Evolutionary conservation across 345 rosid species (phyloP), one percentile per base, ranked within the genome.

Genomic region (Acer campestre): DNA sequence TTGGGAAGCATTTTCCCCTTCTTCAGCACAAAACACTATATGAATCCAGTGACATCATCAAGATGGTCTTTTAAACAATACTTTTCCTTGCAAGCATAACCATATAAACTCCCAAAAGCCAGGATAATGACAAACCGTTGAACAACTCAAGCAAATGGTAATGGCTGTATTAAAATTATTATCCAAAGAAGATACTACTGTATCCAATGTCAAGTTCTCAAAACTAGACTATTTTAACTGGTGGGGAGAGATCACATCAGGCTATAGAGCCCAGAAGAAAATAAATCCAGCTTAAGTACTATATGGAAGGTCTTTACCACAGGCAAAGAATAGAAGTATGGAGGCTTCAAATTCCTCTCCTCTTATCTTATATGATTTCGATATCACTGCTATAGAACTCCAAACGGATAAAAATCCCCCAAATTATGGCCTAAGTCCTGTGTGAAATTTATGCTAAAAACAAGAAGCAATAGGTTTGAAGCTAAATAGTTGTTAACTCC

Each of bases 1-100:
- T 86, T 85, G 53, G 75, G 81, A 70, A 87, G 89, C 91, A 88
- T 88, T 80, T 89, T 84, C 80, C 87, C 68, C 72, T 79, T 81
- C 83, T 79, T 84, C 85, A 81, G 66, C 13, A 5, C 29, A 61
- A 82, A 82, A 78, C 56, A 74, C 63, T 13, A 67, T 44, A 68
- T 48, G 59, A 72, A 74, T 73, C 83, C 80, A 18, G 55, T 78
- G 40, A 82, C 69, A 20, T 82, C 88, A 84, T 74, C 67, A 70
- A 77, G 75, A 18, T 61, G 59, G 44, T 51, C 23, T n/a, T 38
- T 76, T 18, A 68, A 23, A 42, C 46, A 65, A 20, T 73, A 51
- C 35, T 42, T 42, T 65, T 69, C 64, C 64, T 61, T 29, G 75
- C 56, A 42, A 62, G 46, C 42, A 68, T 62, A 67, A 64, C 17